phyloP scores from a whole-genome alignment of 306 rosid species.

The Rubus idaeus region DNA sequence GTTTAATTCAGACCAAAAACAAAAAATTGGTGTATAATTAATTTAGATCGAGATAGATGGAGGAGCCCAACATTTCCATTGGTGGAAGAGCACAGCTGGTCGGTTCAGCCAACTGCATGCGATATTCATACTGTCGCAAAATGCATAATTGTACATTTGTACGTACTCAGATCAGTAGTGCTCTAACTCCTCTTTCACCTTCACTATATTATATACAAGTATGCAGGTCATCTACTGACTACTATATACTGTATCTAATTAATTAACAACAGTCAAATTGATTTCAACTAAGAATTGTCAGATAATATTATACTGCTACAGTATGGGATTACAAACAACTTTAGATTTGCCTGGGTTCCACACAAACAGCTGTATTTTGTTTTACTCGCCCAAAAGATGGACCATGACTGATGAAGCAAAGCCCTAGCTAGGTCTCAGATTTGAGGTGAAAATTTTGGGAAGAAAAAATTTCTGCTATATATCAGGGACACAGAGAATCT shows the following conservation, averaged over 20 bases:
- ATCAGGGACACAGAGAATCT: conserved; percentile 6
- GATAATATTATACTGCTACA: not conserved
- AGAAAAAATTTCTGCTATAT: not conserved
- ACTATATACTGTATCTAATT: not conserved
- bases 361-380: conserved; percentile 16
- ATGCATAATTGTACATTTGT: conserved; percentile 10
- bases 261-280: not conserved
- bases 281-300: not conserved
- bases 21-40: not conserved
- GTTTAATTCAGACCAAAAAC: too few species aligned
- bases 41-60: conserved; percentile 15
- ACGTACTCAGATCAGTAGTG: not conserved
- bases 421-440: not conserved
- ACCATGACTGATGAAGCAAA: not conserved
- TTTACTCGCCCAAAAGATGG: not conserved
- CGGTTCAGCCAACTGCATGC: conserved; percentile 37
- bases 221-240: not conserved
- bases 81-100: conserved; percentile 44
- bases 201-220: not conserved
- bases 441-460: not conserved
- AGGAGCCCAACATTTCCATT: conserved; percentile 54
- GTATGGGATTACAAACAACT: not conserved
- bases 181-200: not conserved
- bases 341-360: conserved; percentile 8
- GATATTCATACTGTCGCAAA: not conserved